Conservation (phyloP, 1,139 yeast species). For the Blastobotrys ciferrii region DNA sequence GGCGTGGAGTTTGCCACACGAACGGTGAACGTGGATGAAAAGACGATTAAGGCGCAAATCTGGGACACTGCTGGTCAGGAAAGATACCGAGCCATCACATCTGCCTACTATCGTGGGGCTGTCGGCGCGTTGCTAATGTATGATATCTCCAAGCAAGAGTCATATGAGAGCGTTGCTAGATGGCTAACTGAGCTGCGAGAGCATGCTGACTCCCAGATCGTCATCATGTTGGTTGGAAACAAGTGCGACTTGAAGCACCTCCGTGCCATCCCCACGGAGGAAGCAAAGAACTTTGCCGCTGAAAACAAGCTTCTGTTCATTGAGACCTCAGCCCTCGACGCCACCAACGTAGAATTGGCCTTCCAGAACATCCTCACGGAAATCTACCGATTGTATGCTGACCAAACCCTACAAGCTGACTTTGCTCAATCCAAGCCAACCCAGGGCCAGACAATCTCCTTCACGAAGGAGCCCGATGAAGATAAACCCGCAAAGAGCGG, state of each 20-base stretch:
- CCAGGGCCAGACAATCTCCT: constrained; percentile 85
- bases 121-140: constrained; percentile 95
- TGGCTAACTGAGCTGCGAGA: constrained; percentile 96
- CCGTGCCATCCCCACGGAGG: constrained; percentile 97
- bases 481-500: constrained; percentile 68
- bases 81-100: constrained; percentile 94
- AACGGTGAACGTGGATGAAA: constrained; percentile 91
- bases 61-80: constrained; percentile 99
- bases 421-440: constrained; percentile 49
- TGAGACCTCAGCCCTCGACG: constrained; percentile 94
- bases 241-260: constrained; percentile 93
- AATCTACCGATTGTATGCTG: constrained; percentile 81
- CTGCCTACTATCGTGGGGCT: constrained; percentile 97
- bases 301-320: constrained; percentile 91
- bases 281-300: constrained; percentile 90
- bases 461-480: constrained; percentile 92
- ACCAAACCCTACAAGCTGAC: constrained; percentile 42
- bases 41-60: constrained; percentile 93
- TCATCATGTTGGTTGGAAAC: constrained; percentile 94
- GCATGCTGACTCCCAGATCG: constrained; percentile 96
- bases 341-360: constrained; percentile 92
- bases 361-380: constrained; percentile 90
- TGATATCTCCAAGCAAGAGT: constrained; percentile 89
- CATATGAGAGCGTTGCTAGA: constrained; percentile 89
- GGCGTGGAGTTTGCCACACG: constrained; percentile 99